Base-by-base conservation (phyloP, 805 yeast species). In the Wickerhamomyces canadensis region DNA sequence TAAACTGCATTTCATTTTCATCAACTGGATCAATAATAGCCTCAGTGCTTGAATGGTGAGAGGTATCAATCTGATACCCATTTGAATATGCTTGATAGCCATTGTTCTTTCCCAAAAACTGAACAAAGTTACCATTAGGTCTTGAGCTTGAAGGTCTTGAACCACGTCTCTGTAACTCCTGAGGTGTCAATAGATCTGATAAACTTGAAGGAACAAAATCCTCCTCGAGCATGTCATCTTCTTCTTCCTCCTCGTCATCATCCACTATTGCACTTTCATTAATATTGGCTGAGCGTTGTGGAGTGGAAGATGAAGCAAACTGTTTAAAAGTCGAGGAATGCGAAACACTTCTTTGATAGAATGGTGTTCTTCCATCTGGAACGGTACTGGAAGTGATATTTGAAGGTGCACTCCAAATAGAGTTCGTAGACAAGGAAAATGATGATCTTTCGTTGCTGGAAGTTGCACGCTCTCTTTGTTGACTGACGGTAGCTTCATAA, bases 191-290 rank as follows among this genome's bases (percentile, higher is more conserved):
- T 34, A 87, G 64, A 46, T 86, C 95, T n/a, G 80, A 74, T 27
- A 88, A 62, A 21, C 89, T 76, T 6, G 81, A 78, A 1, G 97
- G 97, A 4, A 88, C 83, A 48, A 77, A 83, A 53, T 84, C 95
- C 46, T 84, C 89, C 33, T 74, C 84, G 53, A 58, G 61, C 40
- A 50, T 41, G n/a, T 40, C 68, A 34, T 51, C 61, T 25, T 55
- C 70, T 31, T 70, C 75, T 31, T 67, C 73, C 13, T 48, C 40
- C 27, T 47, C 46, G 14, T 57, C 62, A 37, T 64, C 68, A 33
- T 65, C 69, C 24, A 58, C 60, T 6, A 53, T 60, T n/a, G 68
- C 56, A 41, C 39, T 44, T 17, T 44, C 57, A 31, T 37, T 26
- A 6, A 24, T 11, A 10, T 19, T 29, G 10, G 13, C 6, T 29